phyloP scores from a whole-genome alignment of 345 rosid species.

The Orychophragmus violaceus region DNA sequence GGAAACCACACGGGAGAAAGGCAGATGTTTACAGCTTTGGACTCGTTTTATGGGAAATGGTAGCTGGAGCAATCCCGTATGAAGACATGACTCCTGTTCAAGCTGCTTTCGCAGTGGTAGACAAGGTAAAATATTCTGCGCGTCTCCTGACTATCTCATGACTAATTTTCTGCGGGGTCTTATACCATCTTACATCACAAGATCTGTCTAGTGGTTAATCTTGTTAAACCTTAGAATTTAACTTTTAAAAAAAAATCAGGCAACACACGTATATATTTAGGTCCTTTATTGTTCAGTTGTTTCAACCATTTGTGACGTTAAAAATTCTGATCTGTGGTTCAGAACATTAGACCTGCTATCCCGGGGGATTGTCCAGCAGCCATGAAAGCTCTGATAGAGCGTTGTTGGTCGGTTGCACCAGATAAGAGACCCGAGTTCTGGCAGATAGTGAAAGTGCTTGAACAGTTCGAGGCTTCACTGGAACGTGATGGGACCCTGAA shows the following conservation, averaged over 20 bases:
- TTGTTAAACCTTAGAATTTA: not conserved
- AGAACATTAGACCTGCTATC: conserved; percentile 85
- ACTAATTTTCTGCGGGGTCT: not conserved
- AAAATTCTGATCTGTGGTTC: conserved; percentile 11
- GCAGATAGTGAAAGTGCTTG: conserved; percentile 88
- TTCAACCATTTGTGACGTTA: conserved; percentile 4
- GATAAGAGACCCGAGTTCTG: conserved; percentile 94
- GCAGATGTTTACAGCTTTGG: conserved; percentile 98
- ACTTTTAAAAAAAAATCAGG: too few species aligned
- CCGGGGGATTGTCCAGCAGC: conserved; percentile 64
- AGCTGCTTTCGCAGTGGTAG: conserved; percentile 98
- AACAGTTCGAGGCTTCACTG: conserved; percentile 64
- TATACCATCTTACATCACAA: too few species aligned
- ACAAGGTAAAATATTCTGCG: conserved; percentile 50
- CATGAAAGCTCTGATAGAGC: conserved; percentile 83
- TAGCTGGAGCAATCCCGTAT: conserved; percentile 82
- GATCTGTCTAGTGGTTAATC: not conserved
- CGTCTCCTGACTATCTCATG: not conserved
- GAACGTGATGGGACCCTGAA: conserved; percentile 62
- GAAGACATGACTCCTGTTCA: conserved; percentile 99
- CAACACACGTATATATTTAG: not conserved
- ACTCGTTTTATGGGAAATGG: conserved; percentile 95
- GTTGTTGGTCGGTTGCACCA: conserved; percentile 83
- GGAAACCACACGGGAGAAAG: conserved; percentile 71
- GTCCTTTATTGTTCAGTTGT: not conserved